These are phyloP conservation scores for Penicillium chermesinum DNA, from an alignment of 495 filamentous ascomycete species.

Conservation along the genomic window DNA sequence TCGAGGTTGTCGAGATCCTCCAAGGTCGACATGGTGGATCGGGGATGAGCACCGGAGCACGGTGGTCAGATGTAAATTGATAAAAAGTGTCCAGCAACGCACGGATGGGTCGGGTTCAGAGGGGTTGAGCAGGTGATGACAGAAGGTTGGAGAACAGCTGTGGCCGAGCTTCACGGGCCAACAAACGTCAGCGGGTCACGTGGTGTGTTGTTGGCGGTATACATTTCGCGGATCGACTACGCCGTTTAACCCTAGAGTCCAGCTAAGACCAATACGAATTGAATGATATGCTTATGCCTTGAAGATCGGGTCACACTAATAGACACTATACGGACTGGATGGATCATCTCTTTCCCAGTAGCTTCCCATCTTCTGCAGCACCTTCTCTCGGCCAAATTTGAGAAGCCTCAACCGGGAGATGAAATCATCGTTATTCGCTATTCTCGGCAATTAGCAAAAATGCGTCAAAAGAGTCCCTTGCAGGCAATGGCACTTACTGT, in stretches of 20 bases:
- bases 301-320: too few relatives aligned
- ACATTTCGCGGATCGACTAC: too few relatives aligned
- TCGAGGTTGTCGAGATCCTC: conserved; percentile 79
- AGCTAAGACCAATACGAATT: too few relatives aligned
- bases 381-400: conserved; percentile 53
- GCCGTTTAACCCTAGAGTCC: too few relatives aligned
- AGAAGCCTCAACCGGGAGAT: conserved; percentile 70
- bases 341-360: neutral
- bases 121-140: conserved; percentile 11
- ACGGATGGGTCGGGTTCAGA: conserved; percentile 2
- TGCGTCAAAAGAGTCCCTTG: neutral
- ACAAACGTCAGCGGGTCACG: conserved; percentile 43
- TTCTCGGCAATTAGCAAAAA: conserved; percentile 6
- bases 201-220: conserved; percentile 13
- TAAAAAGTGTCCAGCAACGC: neutral
- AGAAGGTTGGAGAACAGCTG: conserved; percentile 30
- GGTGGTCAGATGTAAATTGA: conserved; percentile 4
- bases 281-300: too few relatives aligned
- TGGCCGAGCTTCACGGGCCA: conserved; percentile 32
- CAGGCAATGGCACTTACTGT: conserved; percentile 53
- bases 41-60: conserved; percentile 8
- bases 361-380: conserved; percentile 42
- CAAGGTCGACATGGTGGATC: conserved; percentile 67
- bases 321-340: neutral
- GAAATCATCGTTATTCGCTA: conserved; percentile 85